Evolutionary conservation across 1,284 basidiomycete species (phyloP).

Genomic region (Irpex sp.): DNA sequence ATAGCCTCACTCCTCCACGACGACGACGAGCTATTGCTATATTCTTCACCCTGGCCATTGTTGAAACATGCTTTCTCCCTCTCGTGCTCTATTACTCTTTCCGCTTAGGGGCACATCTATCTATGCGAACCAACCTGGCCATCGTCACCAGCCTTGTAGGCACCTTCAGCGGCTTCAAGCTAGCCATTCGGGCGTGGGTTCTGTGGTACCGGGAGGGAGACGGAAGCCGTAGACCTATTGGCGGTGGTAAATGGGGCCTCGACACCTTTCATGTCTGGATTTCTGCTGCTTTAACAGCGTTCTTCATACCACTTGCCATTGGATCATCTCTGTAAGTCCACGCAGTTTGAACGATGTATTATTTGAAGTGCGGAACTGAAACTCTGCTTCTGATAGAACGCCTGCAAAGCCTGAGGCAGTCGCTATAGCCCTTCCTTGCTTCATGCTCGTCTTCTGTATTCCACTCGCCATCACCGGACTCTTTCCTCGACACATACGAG

Average conservation of each 20-base stretch:
- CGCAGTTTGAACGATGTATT: background rate
- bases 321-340: conserved; percentile 29
- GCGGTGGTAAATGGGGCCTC: conserved; percentile 26
- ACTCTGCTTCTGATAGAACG: too few relatives aligned
- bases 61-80: conserved; percentile 28
- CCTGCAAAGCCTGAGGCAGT: conserved; percentile 25
- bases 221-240: conserved; percentile 26
- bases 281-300: conserved; percentile 22
- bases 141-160: conserved; percentile 31
- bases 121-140: conserved; percentile 28
- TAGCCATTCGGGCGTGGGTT: conserved; percentile 24
- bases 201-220: conserved; percentile 25
- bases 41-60: conserved; percentile 27
- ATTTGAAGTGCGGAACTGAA: conserved; percentile 11
- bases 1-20: conserved; percentile 19
- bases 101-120: conserved; percentile 29
- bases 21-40: conserved; percentile 22
- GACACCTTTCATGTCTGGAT: conserved; percentile 29
- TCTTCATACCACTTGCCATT: conserved; percentile 30
- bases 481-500: conserved; percentile 23
- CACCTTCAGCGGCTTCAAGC: conserved; percentile 28
- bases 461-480: conserved; percentile 28
- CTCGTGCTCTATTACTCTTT: conserved; percentile 32
- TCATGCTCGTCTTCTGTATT: conserved; percentile 27
- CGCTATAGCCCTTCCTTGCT: conserved; percentile 27